phyloP scores from a whole-genome alignment of 306 rosid species.

The Quercus ilex region DNA sequence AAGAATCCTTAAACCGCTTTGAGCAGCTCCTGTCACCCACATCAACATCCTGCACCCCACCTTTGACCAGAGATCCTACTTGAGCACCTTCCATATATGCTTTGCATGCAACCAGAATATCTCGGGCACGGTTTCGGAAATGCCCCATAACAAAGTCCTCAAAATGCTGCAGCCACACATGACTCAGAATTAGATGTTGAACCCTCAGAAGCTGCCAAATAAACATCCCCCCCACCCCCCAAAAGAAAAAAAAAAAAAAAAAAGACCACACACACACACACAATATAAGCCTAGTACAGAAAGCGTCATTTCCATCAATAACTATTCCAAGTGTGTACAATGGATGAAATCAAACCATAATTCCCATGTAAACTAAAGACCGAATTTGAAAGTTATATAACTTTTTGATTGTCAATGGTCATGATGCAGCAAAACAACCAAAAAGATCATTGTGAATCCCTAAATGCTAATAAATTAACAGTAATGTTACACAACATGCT shows the following conservation, averaged over 20 bases:
- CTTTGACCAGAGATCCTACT: slow-evolving; percentile 78
- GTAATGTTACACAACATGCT: neutral
- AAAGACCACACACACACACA: too few relatives aligned
- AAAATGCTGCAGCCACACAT: slow-evolving; percentile 55
- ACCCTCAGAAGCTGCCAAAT: neutral
- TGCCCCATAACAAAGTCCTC: slow-evolving; percentile 73
- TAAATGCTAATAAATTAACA: neutral
- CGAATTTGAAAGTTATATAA: neutral
- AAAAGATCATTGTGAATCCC: neutral
- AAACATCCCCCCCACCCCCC: neutral
- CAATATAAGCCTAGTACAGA: too few relatives aligned
- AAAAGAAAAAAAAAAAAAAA: too few relatives aligned
- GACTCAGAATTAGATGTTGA: slow-evolving; percentile 17
- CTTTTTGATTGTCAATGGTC: neutral
- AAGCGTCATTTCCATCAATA: too few relatives aligned
- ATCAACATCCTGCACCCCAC: slow-evolving; percentile 79
- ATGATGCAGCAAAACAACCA: neutral
- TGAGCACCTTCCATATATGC: slow-evolving; percentile 84
- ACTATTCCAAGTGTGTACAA: too few relatives aligned
- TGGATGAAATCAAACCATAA: too few relatives aligned
- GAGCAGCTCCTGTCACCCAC: slow-evolving; percentile 78
- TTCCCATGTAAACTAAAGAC: neutral
- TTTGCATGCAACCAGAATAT: slow-evolving; percentile 71
- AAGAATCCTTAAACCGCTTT: slow-evolving; percentile 35
- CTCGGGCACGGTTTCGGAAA: slow-evolving; percentile 60